Conservation (phyloP, 306 rosid genomes). For the Styphnolobium japonicum region DNA sequence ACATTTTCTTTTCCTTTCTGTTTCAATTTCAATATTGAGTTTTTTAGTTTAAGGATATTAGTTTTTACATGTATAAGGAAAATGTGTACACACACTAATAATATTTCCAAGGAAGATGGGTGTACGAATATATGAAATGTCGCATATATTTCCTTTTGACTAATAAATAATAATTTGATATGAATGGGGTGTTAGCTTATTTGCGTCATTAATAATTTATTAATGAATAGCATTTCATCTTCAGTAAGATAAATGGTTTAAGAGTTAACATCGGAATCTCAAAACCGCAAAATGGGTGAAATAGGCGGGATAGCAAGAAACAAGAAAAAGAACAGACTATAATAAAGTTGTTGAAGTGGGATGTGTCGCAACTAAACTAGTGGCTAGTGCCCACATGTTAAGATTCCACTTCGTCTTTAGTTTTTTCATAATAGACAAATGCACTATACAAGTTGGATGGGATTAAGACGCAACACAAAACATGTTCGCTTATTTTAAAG, state of each 20-base stretch:
- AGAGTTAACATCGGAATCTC: neutral
- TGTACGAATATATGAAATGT: neutral
- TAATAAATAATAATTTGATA: neutral
- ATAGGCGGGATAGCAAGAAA: neutral
- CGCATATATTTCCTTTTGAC: neutral
- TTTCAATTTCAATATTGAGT: too few relatives aligned
- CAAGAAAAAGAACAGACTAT: neutral
- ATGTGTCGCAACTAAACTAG: neutral
- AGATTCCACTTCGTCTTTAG: slow-evolving; percentile 6
- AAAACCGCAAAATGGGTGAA: neutral
- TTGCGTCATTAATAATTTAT: too few relatives aligned
- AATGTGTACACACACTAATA: neutral
- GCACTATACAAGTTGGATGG: neutral
- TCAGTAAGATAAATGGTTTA: too few relatives aligned
- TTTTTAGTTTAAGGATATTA: too few relatives aligned
- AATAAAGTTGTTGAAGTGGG: neutral
- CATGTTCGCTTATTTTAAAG: too few relatives aligned
- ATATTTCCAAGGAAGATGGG: neutral
- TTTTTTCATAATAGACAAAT: neutral
- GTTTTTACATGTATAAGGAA: too few relatives aligned
- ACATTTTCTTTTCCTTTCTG: too few relatives aligned
- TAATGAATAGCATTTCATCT: too few relatives aligned
- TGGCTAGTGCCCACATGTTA: neutral
- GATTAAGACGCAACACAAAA: slow-evolving; percentile 1
- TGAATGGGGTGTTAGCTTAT: too few relatives aligned